Percentiles rank a stretch among this genome's conserved stretches.
Evolutionary conservation across 129 eudicot species (phyloP).

Genomic region (Pittosporum tobira): DNA sequence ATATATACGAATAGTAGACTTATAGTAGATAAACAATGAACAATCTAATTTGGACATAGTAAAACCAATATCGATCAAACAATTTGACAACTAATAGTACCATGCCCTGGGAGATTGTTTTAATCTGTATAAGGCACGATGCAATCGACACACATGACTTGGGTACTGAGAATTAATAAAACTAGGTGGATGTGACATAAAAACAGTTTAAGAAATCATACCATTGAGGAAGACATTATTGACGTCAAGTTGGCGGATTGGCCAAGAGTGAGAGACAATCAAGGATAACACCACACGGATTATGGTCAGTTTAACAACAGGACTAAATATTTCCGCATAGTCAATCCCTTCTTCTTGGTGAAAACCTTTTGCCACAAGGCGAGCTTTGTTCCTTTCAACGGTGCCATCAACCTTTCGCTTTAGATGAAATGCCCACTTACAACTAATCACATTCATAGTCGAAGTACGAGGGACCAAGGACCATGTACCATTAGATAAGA

Average conservation of each 20-base stretch:
- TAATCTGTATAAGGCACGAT: not conserved
- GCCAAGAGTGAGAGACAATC: not conserved
- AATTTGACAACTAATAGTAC: not conserved
- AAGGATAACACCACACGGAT: not conserved
- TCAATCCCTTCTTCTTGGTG: slow-evolving; percentile 8
- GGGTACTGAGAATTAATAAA: not conserved
- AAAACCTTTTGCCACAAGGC: not conserved
- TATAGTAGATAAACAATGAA: not conserved
- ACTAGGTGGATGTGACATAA: slow-evolving; percentile 2
- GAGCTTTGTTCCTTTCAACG: slow-evolving; percentile 2
- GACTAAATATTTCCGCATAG: slow-evolving; percentile 8
- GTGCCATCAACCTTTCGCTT: not conserved
- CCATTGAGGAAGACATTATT: slow-evolving; percentile 8
- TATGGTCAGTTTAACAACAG: not conserved
- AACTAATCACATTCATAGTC: not conserved
- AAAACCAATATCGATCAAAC: not conserved
- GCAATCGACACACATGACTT: not conserved
- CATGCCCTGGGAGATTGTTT: slow-evolving; percentile 5
- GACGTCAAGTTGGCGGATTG: not conserved
- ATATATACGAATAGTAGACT: not conserved
- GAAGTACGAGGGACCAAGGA: not conserved
- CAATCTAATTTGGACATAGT: not conserved
- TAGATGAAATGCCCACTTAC: not conserved
- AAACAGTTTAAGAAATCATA: not conserved
- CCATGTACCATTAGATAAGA: not conserved